A percentile compares a stretch with the other conserved stretches of the same genome.
Conservation (phyloP, 345 rosid species). For the Acer saccharum region DNA sequence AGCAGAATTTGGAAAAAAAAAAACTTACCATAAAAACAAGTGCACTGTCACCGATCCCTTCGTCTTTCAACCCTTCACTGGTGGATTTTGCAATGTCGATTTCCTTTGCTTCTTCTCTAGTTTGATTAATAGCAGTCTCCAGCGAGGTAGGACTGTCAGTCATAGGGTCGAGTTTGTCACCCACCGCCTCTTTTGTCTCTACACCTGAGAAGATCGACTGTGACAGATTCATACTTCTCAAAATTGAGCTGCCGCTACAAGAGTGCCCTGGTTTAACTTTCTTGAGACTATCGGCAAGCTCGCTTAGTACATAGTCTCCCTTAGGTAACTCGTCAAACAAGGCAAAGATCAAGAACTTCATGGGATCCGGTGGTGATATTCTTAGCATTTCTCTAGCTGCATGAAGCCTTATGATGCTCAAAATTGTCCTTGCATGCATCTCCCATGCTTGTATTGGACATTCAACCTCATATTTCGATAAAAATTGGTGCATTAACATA, state of each 20-base stretch:
- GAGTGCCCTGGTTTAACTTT: slow-evolving; percentile 38
- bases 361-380: slow-evolving; percentile 76
- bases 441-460: slow-evolving; percentile 69
- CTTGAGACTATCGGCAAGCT: slow-evolving; percentile 71
- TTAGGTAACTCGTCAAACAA: slow-evolving; percentile 80
- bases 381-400: slow-evolving; percentile 91
- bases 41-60: slow-evolving; percentile 69
- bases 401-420: slow-evolving; percentile 82
- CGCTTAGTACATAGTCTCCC: slow-evolving; percentile 82
- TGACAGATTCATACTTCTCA: slow-evolving; percentile 59
- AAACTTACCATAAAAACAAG: slow-evolving; percentile 63
- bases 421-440: slow-evolving; percentile 75
- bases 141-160: slow-evolving; percentile 33
- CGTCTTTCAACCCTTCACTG: slow-evolving; percentile 61
- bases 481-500: slow-evolving; percentile 71
- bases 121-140: slow-evolving; percentile 55
- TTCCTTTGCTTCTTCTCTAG: slow-evolving; percentile 63
- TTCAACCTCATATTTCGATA: slow-evolving; percentile 49
- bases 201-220: slow-evolving; percentile 25
- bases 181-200: slow-evolving; percentile 33
- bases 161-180: slow-evolving; percentile 25
- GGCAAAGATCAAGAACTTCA: slow-evolving; percentile 75
- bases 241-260: slow-evolving; percentile 71
- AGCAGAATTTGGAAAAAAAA: not conserved
- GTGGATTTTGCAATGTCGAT: slow-evolving; percentile 68